Evolutionary conservation across 2,329 filamentous ascomycete genomes (phyloP), one percentile per base, ranked within the genome.

Genomic region (Bipolaris victoriae): DNA sequence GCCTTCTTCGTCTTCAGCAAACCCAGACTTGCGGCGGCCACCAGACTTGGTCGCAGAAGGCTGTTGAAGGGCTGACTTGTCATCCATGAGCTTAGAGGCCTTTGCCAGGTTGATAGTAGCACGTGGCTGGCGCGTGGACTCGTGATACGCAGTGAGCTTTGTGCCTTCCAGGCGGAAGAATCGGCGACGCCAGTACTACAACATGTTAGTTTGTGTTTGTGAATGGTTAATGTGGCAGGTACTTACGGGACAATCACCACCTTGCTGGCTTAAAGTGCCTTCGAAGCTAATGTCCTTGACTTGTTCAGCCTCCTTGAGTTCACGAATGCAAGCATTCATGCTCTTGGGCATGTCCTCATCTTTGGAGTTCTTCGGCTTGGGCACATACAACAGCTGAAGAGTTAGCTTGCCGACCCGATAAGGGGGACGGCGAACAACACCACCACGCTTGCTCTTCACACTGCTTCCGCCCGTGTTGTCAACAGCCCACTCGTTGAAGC

Each of bases 291-390:
- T 87, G 47, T 89, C 84, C 61, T 90, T 85, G 60, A 90, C 84
- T 74, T 90, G 90, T 75, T 97, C 92, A 1, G 94, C 92, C 50
- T 94, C 91, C 77, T 90, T 91, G 79, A 99, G 88, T 80, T 98
- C 95, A 16, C 95, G 86, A 67, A 98, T 90, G 76, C 92, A 97
- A 41, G 91, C 90, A 77, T 95, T 96, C 93, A 99, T 97, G 81
- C 93, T 97, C 87, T 98, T 98, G 52, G 95, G 95, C 92, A 99
- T 97, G 66, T 98, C 94, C 15, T 97, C 93, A 63, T 98, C 95
- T 48, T 87, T 88, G 29, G 88, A 84, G 43, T 90, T 90, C 81
- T 91, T 94, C 4, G 95, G 94, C 68, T 93, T 92, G 0, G 95
- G 95, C 1, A 99, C 92, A 71, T 97, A 99, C 13, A 99, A 83